Base-by-base conservation (phyloP, 1,284 basidiomycete species). In the Boletus albobrunnescens region DNA sequence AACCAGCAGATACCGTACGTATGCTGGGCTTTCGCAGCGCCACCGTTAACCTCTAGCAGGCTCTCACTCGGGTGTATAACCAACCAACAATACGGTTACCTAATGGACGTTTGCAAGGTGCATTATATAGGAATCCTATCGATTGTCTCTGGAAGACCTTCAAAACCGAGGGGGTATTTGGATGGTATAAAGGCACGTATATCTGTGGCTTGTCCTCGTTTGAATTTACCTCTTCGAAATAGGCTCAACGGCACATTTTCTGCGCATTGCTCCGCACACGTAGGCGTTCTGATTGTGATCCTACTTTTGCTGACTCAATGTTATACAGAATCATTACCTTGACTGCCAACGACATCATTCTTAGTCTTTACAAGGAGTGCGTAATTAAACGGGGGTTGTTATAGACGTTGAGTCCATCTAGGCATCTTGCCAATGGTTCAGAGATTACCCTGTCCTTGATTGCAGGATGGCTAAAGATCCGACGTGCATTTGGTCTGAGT, bases 141-240 rank as follows among this genome's bases (percentile, higher is more conserved):
- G 94, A 97, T 62, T 97, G 94, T 69, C 74, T 99, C 41, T 96
- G 90, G 88, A 95, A 97, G 73, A 99, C 94, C 0, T 79, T 91
- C 55, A 88, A 87, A 64, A 75, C 87, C 1, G 95, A 99, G 71
- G 95, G 95, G 32, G 72, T 94, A 10, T 73, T 83, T 35, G 95
- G 91, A 20, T 90, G 87, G 87, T 96, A 97, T 72, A 95, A 95
- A 74, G 92, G 91, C 81, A 49, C 49, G 65, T 28, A 36, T 2
- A 43, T 33, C 42, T 16, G 1, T 16, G 7, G 12, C 6, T 12
- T 17, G 11, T 35, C 16, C 12, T 36, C 46, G 3, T 7, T 13
- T 2, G 12, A 7, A 20, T 27, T 51, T 11, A 50, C 20, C 22
- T 36, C 2, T 37, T 42, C 12, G 19, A 41, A 37, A 50, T 54